Conservation (phyloP, 495 filamentous ascomycete genomes). For the Podospora australis region DNA sequence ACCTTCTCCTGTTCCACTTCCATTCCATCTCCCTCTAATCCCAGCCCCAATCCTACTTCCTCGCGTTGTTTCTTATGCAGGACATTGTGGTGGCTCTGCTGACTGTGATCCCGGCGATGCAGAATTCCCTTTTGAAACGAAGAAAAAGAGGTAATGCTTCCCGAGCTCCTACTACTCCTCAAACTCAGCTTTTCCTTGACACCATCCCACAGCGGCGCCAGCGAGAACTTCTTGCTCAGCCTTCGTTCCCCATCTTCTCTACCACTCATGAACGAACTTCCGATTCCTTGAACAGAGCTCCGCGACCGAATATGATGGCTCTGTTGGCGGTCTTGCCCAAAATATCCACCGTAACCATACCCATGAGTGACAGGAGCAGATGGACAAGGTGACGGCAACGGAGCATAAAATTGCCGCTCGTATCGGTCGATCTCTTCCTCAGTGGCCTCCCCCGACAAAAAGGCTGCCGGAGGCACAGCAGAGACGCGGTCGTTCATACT, state of each 20-base stretch:
- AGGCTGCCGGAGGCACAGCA: conserved; percentile 58
- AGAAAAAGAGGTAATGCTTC: conserved; percentile 15
- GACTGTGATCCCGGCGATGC: too few relatives aligned
- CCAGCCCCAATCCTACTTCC: too few relatives aligned
- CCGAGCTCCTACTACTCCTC: conserved; percentile 17
- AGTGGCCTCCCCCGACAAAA: conserved; percentile 29
- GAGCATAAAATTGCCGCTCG: conserved; percentile 32
- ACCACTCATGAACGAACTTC: conserved; percentile 3
- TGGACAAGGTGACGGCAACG: neutral
- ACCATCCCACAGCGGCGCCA: conserved; percentile 30
- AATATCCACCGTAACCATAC: conserved; percentile 9
- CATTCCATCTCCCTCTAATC: neutral
- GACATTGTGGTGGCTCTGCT: too few relatives aligned
- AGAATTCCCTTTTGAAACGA: too few relatives aligned
- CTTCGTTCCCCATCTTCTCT: neutral
- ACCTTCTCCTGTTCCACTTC: conserved; percentile 2
- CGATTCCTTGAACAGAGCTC: too few relatives aligned
- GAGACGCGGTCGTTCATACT: conserved; percentile 72
- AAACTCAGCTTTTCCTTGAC: conserved; percentile 24
- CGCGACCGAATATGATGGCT: too few relatives aligned
- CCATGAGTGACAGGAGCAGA: too few relatives aligned
- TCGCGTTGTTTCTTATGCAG: too few relatives aligned
- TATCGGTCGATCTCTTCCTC: conserved; percentile 23
- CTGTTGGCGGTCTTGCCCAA: too few relatives aligned
- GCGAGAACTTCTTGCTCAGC: conserved; percentile 18